phyloP scores from a whole-genome alignment of 208 protist species.

The Entamoeba moshkovskii region DNA sequence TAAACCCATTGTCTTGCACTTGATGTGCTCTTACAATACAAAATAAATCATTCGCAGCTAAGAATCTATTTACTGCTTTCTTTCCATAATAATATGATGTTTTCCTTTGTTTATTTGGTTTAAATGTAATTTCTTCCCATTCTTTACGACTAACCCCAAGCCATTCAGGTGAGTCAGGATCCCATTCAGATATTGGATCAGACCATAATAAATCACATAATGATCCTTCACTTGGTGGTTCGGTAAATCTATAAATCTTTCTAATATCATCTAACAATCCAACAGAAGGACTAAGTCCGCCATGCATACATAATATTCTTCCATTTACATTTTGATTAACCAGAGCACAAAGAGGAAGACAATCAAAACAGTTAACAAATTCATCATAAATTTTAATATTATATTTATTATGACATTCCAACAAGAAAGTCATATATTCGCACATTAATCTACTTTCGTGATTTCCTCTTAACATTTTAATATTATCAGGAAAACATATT shows the following conservation, averaged over 20 bases:
- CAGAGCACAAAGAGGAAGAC: slow-evolving; percentile 21
- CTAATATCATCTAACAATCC: slow-evolving; percentile 10
- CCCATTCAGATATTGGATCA: not conserved
- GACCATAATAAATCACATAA: slow-evolving; percentile 27
- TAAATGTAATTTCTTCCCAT: not conserved
- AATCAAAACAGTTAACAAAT: slow-evolving; percentile 20
- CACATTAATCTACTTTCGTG: slow-evolving; percentile 25
- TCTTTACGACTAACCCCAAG: slow-evolving; percentile 15
- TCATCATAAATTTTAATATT: not conserved
- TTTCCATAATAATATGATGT: not conserved
- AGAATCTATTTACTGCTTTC: not conserved
- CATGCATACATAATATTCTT: slow-evolving; percentile 24
- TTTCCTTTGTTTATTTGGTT: not conserved
- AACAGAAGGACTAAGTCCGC: slow-evolving; percentile 15
- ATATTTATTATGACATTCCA: slow-evolving; percentile 27
- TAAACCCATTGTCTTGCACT: not conserved
- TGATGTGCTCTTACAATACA: slow-evolving; percentile 6
- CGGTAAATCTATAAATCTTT: slow-evolving; percentile 2
- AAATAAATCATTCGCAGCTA: not conserved
- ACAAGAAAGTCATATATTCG: slow-evolving; percentile 18
- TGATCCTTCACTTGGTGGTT: slow-evolving; percentile 13
- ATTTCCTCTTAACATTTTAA: slow-evolving; percentile 25
- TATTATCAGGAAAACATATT: slow-evolving; percentile 13
- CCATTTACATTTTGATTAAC: slow-evolving; percentile 41
- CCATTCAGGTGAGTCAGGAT: slow-evolving; percentile 16